Percentiles rank a stretch among this genome's conserved stretches.
phyloP scores from a whole-genome alignment of 495 filamentous ascomycete species.

The Tuber melanosporum region DNA sequence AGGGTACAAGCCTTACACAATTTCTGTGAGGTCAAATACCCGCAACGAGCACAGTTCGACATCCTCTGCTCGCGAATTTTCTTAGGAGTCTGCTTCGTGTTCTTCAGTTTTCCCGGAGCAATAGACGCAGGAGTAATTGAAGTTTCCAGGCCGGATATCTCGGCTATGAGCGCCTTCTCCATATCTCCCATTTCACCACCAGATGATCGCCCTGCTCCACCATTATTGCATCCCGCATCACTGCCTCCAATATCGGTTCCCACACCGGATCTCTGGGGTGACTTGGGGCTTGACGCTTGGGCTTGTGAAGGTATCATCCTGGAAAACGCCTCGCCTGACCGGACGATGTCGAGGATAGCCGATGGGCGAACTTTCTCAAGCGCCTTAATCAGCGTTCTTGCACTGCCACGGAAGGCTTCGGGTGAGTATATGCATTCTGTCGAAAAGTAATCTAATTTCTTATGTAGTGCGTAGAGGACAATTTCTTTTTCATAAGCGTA shows the following conservation, averaged over 20 bases:
- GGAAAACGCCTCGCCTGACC: constrained; percentile 94
- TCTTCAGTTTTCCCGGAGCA: constrained; percentile 32
- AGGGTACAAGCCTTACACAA: constrained; percentile 91
- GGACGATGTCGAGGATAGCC: constrained; percentile 88
- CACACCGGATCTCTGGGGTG: neutral
- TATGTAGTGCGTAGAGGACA: constrained; percentile 92
- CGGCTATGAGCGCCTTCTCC: constrained; percentile 68
- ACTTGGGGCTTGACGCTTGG: constrained; percentile 13
- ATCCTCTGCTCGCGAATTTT: constrained; percentile 55
- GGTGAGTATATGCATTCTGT: constrained; percentile 98
- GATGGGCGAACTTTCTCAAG: constrained; percentile 87
- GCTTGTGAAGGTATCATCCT: constrained; percentile 59
- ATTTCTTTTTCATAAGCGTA: constrained; percentile 99
- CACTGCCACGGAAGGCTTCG: constrained; percentile 93
- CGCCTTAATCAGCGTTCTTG: constrained; percentile 86
- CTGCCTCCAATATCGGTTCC: constrained; percentile 52
- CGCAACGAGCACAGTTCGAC: constrained; percentile 77
- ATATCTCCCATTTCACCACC: constrained; percentile 89
- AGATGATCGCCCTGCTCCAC: constrained; percentile 49
- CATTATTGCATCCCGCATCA: constrained; percentile 68
- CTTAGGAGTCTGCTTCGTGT: constrained; percentile 23
- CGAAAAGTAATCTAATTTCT: constrained; percentile 92
- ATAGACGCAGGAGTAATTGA: constrained; percentile 55
- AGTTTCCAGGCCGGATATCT: constrained; percentile 62
- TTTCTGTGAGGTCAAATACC: constrained; percentile 91